Base-by-base conservation (phyloP, 2,329 filamentous ascomycete genomes). In the Pseudogymnoascus sp. region DNA sequence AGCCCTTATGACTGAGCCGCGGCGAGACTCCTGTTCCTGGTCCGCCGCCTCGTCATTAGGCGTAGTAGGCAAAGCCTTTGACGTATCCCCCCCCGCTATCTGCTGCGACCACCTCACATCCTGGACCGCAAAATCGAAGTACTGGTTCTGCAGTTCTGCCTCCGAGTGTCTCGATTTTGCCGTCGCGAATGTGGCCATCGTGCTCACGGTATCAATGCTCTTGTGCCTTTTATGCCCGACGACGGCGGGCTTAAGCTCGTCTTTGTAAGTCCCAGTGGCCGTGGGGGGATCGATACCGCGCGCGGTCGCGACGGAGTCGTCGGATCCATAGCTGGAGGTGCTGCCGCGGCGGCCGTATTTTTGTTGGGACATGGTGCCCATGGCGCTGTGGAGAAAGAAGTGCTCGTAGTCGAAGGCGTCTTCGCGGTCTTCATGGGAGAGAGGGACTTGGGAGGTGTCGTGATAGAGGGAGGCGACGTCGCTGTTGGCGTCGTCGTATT, bases 401-500 rank as follows among this genome's bases (percentile, higher is more conserved):
- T 96, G 88, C 73, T 96, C 90, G 66, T 97, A 97, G 73, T 97
- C 93, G 70, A 97, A 97, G 1, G 92, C 92, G 74, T 97, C 93
- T 67, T 92, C 87, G 19, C 93, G 89, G 73, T 97, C 92, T 76
- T 97, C 93, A 70, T 97, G 93, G 0, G 91, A 91, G 5, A 89
- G 76, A 7, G 82, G 81, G 60, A 83, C 80, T 62, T 83, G 79
- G 58, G 80, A 73, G 0, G 81, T 78, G 68, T 87, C 85, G 68
- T 87, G 83, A 69, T 89, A 87, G 6, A 86, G 77, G 11, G 83
- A 83, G 61, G 85, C 81, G 68, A 83, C 79, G 68, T 90, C 86
- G 68, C 86, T 88, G 21, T 72, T 71, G 21, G 74, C 73, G 45
- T 74, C 72, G 35, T 77, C 75, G 11, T 72, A 70, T 59, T 74